Evolutionary conservation across 352 stramenopile species (phyloP), one percentile per base, ranked within the genome.

Genomic region (Pythium grandisporangium): DNA sequence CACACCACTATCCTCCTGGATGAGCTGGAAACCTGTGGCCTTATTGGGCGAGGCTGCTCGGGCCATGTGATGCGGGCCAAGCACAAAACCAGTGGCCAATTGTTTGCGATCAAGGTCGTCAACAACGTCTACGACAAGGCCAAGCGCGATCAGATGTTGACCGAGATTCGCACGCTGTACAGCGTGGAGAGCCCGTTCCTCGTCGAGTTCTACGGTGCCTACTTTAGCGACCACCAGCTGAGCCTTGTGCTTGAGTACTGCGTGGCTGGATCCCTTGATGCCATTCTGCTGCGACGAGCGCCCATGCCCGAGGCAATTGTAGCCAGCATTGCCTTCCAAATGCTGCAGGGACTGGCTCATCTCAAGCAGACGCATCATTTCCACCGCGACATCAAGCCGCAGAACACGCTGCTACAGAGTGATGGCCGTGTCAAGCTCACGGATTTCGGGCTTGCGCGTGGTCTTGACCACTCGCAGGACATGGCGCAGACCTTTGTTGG

Each of bases 371-470:
- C 65, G 23, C 66, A 76, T 24, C 74, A 88, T 34, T 97, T 97
- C 43, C 91, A 97, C 44, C 82, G 91, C 27, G 91, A 97, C 45
- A 77, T 97, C 46, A 97, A 97, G 46, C 88, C 87, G 13, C 84
- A 84, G 29, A 97, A 97, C 61, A 77, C 97, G 24, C 66, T 97
- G 14, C 60, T 96, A 35, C 86, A 93, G 45, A 38, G 61, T 23
- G 44, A 78, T 16, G 83, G 74, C n/a, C 57, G 48, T 10, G 69
- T 94, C 24, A 96, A 96, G 49, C 64, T 87, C 30, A 84, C 73
- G 3, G 76, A 90, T 55, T 90, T 90, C 45, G 76, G 76, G 10
- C 60, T 90, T 17, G 74, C 73, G 4, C 46, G 74, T 11, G 73
- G 81, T 37, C 58, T 90, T 16, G 66, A 71, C 30, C 61, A 79